Percentiles rank a stretch among this genome's conserved stretches.
phyloP scores from a whole-genome alignment of 2,329 filamentous ascomycete genomes.

The Microascus cirrosus region DNA sequence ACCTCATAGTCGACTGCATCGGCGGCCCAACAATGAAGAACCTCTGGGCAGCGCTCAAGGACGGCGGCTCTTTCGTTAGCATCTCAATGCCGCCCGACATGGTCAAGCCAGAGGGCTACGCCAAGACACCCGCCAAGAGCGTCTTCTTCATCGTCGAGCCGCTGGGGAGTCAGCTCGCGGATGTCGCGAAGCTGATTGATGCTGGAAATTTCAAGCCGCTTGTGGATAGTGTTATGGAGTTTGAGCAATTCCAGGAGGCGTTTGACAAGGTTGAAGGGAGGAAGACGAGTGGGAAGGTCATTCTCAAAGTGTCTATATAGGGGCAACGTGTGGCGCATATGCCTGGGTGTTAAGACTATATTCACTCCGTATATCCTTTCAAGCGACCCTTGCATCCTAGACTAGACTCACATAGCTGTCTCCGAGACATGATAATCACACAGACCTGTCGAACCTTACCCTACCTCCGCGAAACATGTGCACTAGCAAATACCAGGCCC shows the following conservation, averaged over 20 bases:
- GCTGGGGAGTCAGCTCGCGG: constrained; percentile 19
- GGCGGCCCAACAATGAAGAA: constrained; percentile 19
- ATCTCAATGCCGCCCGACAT: constrained; percentile 14
- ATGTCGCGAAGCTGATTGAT: constrained; percentile 22
- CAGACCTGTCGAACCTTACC: too few species aligned
- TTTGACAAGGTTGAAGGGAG: constrained; percentile 23
- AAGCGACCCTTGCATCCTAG: too few species aligned
- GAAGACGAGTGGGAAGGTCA: constrained; percentile 24
- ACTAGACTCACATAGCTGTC: too few species aligned
- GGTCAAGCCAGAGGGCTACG: constrained; percentile 15
- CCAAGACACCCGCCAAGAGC: constrained; percentile 17
- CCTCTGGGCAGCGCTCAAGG: constrained; percentile 22
- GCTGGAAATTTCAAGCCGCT: constrained; percentile 16
- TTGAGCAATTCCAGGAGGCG: constrained; percentile 24
- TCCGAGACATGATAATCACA: too few species aligned
- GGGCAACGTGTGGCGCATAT: too few species aligned
- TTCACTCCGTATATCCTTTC: too few species aligned
- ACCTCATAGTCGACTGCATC: constrained; percentile 24
- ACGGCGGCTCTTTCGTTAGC: constrained; percentile 21
- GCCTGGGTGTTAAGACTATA: too few species aligned
- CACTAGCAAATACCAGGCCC: too few species aligned
- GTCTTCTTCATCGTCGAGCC: constrained; percentile 25
- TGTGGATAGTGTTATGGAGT: constrained; percentile 26
- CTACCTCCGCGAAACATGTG: too few species aligned
- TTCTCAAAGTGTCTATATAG: constrained; percentile 19